A percentile compares a stretch with the other conserved stretches of the same genome.
These are phyloP conservation scores for Komagataella ulmi DNA, from an alignment of 805 yeast genomes.

Conservation along the genomic window DNA sequence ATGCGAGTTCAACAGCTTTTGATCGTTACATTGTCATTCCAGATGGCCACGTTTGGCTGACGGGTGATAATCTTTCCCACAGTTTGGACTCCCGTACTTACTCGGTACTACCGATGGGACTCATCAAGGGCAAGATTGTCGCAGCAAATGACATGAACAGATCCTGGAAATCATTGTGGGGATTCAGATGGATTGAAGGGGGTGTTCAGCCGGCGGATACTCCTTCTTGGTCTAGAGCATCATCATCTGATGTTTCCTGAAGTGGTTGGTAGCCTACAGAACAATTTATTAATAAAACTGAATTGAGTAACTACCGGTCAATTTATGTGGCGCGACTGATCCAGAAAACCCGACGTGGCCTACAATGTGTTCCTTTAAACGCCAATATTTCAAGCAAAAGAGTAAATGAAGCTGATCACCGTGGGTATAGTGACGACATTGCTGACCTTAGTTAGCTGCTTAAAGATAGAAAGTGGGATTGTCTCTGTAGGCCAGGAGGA, in stretches of 20 bases:
- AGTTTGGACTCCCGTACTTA: constrained; percentile 85
- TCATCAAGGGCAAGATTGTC: constrained; percentile 76
- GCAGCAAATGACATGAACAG: constrained; percentile 50
- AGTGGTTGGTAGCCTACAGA: not conserved
- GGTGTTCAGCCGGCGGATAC: not conserved
- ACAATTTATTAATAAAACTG: not conserved
- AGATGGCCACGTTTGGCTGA: constrained; percentile 92
- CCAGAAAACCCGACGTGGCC: not conserved
- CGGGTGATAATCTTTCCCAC: constrained; percentile 85
- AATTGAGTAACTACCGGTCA: not conserved
- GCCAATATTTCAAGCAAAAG: not conserved
- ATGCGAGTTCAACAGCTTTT: constrained; percentile 16
- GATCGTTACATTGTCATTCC: constrained; percentile 65
- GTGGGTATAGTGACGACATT: not conserved
- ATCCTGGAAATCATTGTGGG: constrained; percentile 26
- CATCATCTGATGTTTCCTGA: not conserved
- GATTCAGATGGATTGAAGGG: constrained; percentile 35
- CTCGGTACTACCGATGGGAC: constrained; percentile 79
- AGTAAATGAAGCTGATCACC: not conserved
- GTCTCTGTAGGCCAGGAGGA: not conserved
- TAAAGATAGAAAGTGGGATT: not conserved
- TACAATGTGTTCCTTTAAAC: not conserved
- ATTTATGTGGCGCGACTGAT: not conserved
- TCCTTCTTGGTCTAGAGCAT: not conserved
- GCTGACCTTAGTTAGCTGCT: not conserved